Evolutionary conservation across 345 rosid species (phyloP), one percentile per base, ranked within the genome.

Genomic region (Sonneratia caseolaris): DNA sequence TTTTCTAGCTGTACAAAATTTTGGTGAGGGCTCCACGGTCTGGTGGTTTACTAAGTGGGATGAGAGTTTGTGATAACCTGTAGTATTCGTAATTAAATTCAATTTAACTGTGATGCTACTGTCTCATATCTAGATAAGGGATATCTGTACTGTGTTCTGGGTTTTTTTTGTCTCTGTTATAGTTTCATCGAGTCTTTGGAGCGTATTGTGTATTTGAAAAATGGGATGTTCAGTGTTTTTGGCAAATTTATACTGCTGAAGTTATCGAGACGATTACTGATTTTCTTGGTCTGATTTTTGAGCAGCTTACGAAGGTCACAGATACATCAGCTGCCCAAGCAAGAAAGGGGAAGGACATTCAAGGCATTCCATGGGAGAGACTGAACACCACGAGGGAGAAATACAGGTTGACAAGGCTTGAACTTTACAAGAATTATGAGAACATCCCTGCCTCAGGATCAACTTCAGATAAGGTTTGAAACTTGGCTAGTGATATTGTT

Each of bases 291-390:
- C 37, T 62, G 66, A 24, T 62, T 65, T 53, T 61, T 66, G 56
- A 55, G 71, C 77, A 80, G 85, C 77, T 78, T 62, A 80, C 80
- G 22, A 84, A 65, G 73, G 75, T 82, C 22, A 81, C 82, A 7
- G 86, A 86, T 76, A 88, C 89, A 8, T 83, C 86, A 37, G 80
- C 91, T 15, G 77, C 78, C 7, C 85, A 86, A 70, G 90, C 91
- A 1, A 80, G 91, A 76, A 75, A 74, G 3, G 93, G 91, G 5
- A 85, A 85, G 55, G 93, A 88, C 77, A 85, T 88, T 40, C 93
- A 88, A 74, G 93, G 93, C 5, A 88, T 88, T 76, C 93, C 91
- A 0, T 88, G 93, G 93, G 87, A 86, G 3, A 82, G 85, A 37
- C 72, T 88, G 76, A 82, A 79, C 70, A 80, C 83, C 66, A 79